Evolutionary conservation across 2,329 filamentous ascomycete species (phyloP).

Genomic region (Neofusicoccum parvum): DNA sequence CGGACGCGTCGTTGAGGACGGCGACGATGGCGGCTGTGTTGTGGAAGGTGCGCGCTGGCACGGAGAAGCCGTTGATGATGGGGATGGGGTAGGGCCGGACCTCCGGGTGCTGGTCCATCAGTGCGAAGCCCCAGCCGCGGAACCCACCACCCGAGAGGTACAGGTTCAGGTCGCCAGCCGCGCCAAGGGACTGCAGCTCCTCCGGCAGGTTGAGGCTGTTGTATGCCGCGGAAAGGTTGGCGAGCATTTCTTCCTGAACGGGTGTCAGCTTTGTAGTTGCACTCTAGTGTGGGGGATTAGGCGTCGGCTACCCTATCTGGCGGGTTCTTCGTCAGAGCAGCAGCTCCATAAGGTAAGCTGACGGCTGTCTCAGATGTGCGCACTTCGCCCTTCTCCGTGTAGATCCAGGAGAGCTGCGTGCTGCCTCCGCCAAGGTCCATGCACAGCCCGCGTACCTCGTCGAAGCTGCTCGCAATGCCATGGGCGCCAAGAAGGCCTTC

Average conservation of each 20-base stretch:
- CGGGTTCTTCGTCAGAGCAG: constrained; percentile 55
- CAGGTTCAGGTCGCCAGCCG: constrained; percentile 62
- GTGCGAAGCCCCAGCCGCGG: constrained; percentile 84
- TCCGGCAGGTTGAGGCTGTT: constrained; percentile 58
- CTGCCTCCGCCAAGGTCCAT: constrained; percentile 84
- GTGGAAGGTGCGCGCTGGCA: constrained; percentile 36
- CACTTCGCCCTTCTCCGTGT: constrained; percentile 51
- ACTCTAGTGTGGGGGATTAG: constrained; percentile 21
- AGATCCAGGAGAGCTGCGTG: constrained; percentile 70
- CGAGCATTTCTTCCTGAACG: constrained; percentile 55
- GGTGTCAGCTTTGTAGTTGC: constrained; percentile 25
- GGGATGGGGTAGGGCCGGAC: constrained; percentile 79
- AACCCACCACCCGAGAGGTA: constrained; percentile 92
- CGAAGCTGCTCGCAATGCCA: constrained; percentile 77
- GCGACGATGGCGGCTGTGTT: constrained; percentile 38
- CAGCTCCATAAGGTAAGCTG: constrained; percentile 71
- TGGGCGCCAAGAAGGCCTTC: constrained; percentile 83
- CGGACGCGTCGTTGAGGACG: constrained; percentile 61
- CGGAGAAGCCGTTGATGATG: constrained; percentile 77
- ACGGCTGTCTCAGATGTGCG: constrained; percentile 57
- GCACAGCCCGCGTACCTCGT: constrained; percentile 72
- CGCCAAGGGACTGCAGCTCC: constrained; percentile 37
- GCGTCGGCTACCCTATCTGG: neutral
- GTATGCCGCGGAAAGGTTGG: constrained; percentile 64
- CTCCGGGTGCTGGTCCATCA: constrained; percentile 76